Base-by-base conservation (phyloP, 2,329 filamentous ascomycete species). In the Coccinonectria pachysandricola region DNA sequence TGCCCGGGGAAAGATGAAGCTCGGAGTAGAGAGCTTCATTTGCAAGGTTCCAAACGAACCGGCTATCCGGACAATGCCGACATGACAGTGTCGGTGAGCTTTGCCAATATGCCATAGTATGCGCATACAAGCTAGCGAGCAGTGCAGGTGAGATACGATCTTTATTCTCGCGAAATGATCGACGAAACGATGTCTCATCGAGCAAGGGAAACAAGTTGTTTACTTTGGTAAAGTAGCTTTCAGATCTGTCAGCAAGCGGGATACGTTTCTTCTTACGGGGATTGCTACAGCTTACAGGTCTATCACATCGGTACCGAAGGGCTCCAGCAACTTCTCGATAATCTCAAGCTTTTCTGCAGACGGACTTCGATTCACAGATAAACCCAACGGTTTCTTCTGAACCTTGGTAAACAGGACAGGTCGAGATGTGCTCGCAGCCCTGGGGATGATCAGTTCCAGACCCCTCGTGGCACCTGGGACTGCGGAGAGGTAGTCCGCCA, bases 31-130 rank as follows among this genome's bases (percentile, higher is more conserved):
- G 54, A 1, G 71, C 69, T 27, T 70, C 68, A 12, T 65, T 69
- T 6, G 71, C 71, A 31, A 74, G 60, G 31, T 77, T 77, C 61
- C 75, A 75, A 7, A 71, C 64, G 43, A 72, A 77, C 22, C 70
- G 63, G 20, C 61, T 57, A 40, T 78, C 71, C 0, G 72, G 71
- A 24, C 64, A 58, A 4, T 63, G 59, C 31, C 67, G 60, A 5
- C 50, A 49, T 4, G 53, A 50, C 3, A 67, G 43, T 4, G 55
- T 48, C 0, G 56, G 55, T 1, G 62, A 63, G 27, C 62, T 59
- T 14, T 60, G 57, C 72, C 73, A 78, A 39, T 69, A 74, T 4
- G 69, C 59, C 3, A 75, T 45, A 1, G 66, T 63, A 40, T 71
- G 66, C 0, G 71, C 72, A 38, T 75, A 71, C 2, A 78, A 48